Evolutionary conservation across 148 eudicot genomes (phyloP).

Genomic region (Rhododendron henanense): DNA sequence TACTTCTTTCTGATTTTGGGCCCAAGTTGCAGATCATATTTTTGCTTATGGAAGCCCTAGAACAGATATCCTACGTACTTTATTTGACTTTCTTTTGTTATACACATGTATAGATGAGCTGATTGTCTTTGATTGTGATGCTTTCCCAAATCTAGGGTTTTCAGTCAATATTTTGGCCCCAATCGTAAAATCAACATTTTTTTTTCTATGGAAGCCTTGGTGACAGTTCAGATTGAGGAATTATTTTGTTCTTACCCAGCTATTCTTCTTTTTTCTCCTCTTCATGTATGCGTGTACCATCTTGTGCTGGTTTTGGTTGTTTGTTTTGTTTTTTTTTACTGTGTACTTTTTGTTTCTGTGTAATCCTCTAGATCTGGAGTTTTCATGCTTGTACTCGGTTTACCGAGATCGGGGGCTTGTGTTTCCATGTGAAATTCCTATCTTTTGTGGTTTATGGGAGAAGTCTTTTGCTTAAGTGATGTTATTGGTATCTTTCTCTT

Average conservation of each 20-base stretch:
- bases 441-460: background rate
- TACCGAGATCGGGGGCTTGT: background rate
- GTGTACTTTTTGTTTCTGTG: background rate
- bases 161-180: background rate
- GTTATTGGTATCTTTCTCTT: slow-evolving; percentile 18
- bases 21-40: background rate
- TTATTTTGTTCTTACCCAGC: background rate
- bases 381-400: background rate
- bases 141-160: background rate
- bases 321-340: background rate
- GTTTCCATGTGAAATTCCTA: background rate
- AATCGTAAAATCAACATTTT: background rate
- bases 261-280: background rate
- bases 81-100: background rate
- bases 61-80: background rate
- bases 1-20: background rate
- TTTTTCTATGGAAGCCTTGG: background rate
- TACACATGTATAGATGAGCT: background rate
- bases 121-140: background rate
- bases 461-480: slow-evolving; percentile 6
- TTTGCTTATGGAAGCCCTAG: background rate
- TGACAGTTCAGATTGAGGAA: background rate
- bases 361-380: slow-evolving; percentile 2
- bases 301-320: background rate
- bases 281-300: background rate